Evolutionary conservation across 2,329 filamentous ascomycete species (phyloP).

Genomic region (Aspergillus fumigatus): DNA sequence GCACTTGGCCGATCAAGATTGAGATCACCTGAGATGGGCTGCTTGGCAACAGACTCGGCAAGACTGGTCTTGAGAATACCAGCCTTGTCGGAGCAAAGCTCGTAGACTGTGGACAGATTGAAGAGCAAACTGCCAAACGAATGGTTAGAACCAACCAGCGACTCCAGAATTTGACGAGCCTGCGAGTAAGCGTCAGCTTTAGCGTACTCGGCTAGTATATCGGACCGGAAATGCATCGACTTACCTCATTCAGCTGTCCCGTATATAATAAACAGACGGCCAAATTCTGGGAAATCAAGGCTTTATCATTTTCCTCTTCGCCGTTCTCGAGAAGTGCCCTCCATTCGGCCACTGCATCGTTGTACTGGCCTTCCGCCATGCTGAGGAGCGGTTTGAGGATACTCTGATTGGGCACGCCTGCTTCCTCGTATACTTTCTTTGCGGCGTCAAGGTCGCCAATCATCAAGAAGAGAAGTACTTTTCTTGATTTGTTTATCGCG

Average conservation of each 20-base stretch:
- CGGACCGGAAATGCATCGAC: conserved; percentile 12
- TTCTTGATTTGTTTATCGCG: conserved; percentile 34
- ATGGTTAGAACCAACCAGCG: conserved; percentile 57
- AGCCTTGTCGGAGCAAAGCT: conserved; percentile 78
- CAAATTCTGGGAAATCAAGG: conserved; percentile 74
- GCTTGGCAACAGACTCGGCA: conserved; percentile 63
- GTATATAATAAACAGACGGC: conserved; percentile 81
- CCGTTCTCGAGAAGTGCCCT: conserved; percentile 46
- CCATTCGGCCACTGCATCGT: conserved; percentile 61
- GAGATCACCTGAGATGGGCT: conserved; percentile 49
- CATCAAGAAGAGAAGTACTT: conserved; percentile 68
- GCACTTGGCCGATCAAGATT: conserved; percentile 68
- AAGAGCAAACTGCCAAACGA: conserved; percentile 79
- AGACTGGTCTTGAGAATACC: conserved; percentile 65
- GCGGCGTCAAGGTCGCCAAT: conserved; percentile 73
- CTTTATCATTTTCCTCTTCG: conserved; percentile 46
- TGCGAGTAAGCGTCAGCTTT: conserved; percentile 28
- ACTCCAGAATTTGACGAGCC: conserved; percentile 64
- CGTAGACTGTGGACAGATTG: conserved; percentile 87
- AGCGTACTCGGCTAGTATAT: neutral
- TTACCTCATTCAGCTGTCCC: conserved; percentile 67
- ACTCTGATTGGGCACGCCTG: conserved; percentile 37
- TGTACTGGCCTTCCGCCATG: conserved; percentile 74
- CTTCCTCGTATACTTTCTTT: conserved; percentile 46
- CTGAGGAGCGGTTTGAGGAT: conserved; percentile 59